Evolutionary conservation across 169 alveolate genomes (phyloP), one percentile per base, ranked within the genome.

Genomic region (Cytauxzoon felis): DNA sequence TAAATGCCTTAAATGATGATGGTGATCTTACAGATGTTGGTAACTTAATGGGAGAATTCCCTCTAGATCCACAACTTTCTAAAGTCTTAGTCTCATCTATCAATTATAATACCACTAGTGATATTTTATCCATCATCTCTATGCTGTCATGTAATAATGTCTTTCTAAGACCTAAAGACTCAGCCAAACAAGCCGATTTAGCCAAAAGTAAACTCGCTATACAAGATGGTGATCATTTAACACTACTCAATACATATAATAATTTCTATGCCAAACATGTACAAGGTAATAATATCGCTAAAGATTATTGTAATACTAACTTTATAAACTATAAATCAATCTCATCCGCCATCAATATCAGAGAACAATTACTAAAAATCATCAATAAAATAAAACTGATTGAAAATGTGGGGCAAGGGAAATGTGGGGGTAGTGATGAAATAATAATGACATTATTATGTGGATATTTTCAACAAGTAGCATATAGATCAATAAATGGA

Each of bases 1-100:
- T 97, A 63, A 98, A 96, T 0, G 99, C 99, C 16, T 80, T 97
- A 59, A 98, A 97, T 87, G 99, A 96, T 72, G 99, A 96, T 56
- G 99, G 99, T 9, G 97, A 98, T 41, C 87, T 98, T 56, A 96
- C 99, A 0, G 79, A 88, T 53, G 78, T 88, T 43, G 99, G 99
- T 27, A 89, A 90, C 56, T 80, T 90, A 41, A 97, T 97, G 99
- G 88, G 98, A 42, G 98, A 96, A 70, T 95, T 98, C 67, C 99
- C 99, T 18, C 83, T 98, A 36, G 99, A 98, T 51, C 99, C 99
- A n/a, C 97, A 95, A 81, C 87, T 98, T 52, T 91, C 98, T 36
- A 95, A 94, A 79, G 88, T 93, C 76, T 76, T 96, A 21, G 76
- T 96, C 32, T 84, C 82, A 49, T 88, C 97, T 30, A 87, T 91